Evolutionary conservation across 1,284 basidiomycete genomes (phyloP).

Genomic region (Neotropicomus parvogracilis): DNA sequence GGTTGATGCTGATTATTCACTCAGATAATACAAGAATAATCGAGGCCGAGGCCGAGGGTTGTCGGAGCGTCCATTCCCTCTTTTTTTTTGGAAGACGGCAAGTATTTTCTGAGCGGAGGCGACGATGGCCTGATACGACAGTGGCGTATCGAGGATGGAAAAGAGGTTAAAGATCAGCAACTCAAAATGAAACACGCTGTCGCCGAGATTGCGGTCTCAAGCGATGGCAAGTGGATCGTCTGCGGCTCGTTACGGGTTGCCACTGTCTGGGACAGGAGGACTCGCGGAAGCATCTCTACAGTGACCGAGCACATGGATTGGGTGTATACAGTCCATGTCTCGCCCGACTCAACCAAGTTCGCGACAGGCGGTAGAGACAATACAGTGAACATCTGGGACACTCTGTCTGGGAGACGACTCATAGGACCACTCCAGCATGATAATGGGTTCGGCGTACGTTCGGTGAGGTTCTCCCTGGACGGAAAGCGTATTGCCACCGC

Average conservation of each 20-base stretch:
- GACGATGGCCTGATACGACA: background rate
- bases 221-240: background rate
- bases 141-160: constrained; percentile 1
- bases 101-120: constrained; percentile 1
- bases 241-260: background rate
- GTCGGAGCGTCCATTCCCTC: background rate
- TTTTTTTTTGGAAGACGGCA: constrained; percentile 3
- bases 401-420: background rate
- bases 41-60: no score
- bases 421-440: background rate
- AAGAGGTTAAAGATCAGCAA: background rate
- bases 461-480: background rate
- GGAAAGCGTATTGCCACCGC: background rate
- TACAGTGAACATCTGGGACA: background rate
- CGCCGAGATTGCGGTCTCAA: background rate
- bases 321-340: background rate
- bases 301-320: background rate
- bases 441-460: background rate
- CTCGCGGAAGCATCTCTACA: background rate
- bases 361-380: background rate
- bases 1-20: no score
- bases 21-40: no score
- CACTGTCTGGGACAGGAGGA: background rate
- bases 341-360: background rate
- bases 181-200: background rate